These are phyloP conservation scores for Isatis lusitanica DNA, from an alignment of 441 rosid genomes.

Conservation along the genomic window DNA sequence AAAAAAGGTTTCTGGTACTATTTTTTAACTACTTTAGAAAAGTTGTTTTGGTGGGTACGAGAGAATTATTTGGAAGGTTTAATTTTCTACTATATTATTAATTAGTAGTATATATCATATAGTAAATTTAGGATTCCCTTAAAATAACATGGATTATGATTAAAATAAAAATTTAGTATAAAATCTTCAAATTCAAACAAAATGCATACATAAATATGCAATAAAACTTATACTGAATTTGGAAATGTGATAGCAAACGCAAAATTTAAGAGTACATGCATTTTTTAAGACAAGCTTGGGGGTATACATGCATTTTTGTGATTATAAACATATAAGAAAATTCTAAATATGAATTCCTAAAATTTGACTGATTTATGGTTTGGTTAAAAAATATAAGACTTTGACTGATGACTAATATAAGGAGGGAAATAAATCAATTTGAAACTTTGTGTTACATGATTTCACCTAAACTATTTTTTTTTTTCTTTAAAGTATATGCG, in stretches of 20 bases:
- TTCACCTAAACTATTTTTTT: not conserved
- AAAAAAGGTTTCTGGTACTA: not conserved
- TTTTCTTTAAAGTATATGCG: not conserved
- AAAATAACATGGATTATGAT: not conserved
- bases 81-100: not conserved
- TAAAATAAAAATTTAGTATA: not conserved
- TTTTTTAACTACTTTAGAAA: not conserved
- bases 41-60: not conserved
- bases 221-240: not conserved
- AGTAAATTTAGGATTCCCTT: not conserved
- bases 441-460: not conserved
- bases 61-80: slow-evolving; percentile 1
- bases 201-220: not conserved
- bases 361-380: not conserved
- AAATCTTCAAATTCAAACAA: not conserved
- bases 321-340: not conserved
- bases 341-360: not conserved
- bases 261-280: not conserved
- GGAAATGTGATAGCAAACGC: not conserved
- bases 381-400: not conserved
- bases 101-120: not conserved
- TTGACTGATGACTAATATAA: not conserved
- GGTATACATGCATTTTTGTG: no score
- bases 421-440: not conserved
- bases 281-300: no score